Percentiles rank a stretch among this genome's conserved stretches.
Conservation (phyloP, 768 basidiomycete species). For the Coprinopsis marcescibilis region DNA sequence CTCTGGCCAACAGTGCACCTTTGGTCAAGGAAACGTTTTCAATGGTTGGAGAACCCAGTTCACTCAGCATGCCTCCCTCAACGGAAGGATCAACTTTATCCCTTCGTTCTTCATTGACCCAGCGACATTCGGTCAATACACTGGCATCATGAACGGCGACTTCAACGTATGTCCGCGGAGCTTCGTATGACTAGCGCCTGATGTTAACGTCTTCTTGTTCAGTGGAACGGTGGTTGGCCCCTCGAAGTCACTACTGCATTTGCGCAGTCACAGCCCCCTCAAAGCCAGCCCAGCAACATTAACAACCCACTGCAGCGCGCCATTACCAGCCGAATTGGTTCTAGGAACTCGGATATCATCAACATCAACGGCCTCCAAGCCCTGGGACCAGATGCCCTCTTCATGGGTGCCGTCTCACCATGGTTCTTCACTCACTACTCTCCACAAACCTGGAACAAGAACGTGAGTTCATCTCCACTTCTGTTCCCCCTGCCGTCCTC, state of each 20-base stretch:
- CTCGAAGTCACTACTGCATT: conserved; percentile 45
- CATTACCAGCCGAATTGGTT: conserved; percentile 37
- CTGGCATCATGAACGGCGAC: conserved; percentile 49
- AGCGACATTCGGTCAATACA: conserved; percentile 38
- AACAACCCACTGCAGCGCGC: conserved; percentile 19
- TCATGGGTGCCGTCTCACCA: conserved; percentile 57
- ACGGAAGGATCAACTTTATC: conserved; percentile 53
- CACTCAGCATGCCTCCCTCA: conserved; percentile 37
- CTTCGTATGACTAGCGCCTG: conserved; percentile 12
- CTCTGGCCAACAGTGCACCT: conserved; percentile 61
- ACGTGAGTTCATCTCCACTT: background rate
- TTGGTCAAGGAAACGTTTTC: conserved; percentile 47
- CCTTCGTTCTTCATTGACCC: conserved; percentile 68
- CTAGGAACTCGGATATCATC: no score
- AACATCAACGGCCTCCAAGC: conserved; percentile 33
- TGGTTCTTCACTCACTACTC: conserved; percentile 82
- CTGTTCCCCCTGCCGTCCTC: background rate
- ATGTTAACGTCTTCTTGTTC: background rate
- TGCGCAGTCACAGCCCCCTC: no score
- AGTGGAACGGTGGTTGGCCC: conserved; percentile 86
- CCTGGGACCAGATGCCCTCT: conserved; percentile 24
- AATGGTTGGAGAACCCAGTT: conserved; percentile 58
- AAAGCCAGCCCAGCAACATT: no score
- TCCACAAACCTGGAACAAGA: conserved; percentile 41
- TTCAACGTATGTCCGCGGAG: conserved; percentile 42